These are phyloP conservation scores for Fennellomyces sp. DNA, from an alignment of 371 early-diverging fungal genomes.

Conservation along the genomic window DNA sequence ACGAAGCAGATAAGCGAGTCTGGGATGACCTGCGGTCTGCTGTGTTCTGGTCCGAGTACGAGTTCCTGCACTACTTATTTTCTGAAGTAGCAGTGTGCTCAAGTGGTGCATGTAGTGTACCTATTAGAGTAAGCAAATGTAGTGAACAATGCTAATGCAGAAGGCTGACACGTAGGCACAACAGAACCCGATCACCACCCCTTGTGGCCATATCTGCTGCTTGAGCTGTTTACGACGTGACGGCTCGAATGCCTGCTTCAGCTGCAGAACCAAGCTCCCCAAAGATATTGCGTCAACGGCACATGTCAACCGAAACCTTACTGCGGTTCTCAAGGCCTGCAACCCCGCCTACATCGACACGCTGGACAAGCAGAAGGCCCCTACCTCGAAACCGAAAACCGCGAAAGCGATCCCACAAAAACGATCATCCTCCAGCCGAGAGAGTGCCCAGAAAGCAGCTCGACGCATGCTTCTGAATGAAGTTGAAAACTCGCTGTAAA, in stretches of 20 bases:
- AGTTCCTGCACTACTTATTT: constrained; percentile 40
- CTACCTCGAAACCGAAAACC: neutral
- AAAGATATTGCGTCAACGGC: neutral
- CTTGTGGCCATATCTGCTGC: constrained; percentile 64
- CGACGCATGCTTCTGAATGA: neutral
- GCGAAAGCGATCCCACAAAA: neutral
- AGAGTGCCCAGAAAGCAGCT: neutral
- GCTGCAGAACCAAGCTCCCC: constrained; percentile 35
- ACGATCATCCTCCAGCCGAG: neutral
- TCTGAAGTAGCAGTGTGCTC: constrained; percentile 23
- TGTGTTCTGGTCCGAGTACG: constrained; percentile 40
- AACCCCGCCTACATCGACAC: constrained; percentile 18
- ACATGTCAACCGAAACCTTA: constrained; percentile 32
- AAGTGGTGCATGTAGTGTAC: constrained; percentile 28
- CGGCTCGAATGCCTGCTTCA: constrained; percentile 34
- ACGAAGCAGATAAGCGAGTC: constrained; percentile 34
- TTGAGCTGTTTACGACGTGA: constrained; percentile 35
- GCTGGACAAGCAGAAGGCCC: neutral
- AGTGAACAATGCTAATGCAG: constrained; percentile 26
- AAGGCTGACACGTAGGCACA: too few species aligned
- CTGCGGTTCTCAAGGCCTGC: constrained; percentile 31
- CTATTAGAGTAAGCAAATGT: constrained; percentile 27
- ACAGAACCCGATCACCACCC: constrained; percentile 55
- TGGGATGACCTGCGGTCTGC: constrained; percentile 39
- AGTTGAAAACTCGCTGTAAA: neutral